phyloP scores from a whole-genome alignment of 78 protist genomes.

The Neovahlkampfia damariscottae region DNA sequence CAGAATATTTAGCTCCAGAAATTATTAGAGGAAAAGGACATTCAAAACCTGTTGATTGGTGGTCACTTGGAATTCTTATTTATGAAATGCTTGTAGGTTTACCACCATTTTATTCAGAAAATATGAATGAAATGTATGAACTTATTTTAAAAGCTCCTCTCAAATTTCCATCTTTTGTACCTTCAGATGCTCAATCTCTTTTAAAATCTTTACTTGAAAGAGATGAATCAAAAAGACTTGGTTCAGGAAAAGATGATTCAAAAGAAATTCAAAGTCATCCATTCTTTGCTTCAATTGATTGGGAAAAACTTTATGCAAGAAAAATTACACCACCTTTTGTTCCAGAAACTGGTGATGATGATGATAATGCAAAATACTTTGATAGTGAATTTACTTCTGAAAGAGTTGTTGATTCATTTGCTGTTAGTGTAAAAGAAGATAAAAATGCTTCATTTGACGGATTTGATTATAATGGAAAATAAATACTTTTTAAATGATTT shows the following conservation, averaged over 20 bases:
- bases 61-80: constrained; percentile 22
- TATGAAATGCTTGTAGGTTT: constrained; percentile 80
- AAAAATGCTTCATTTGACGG: neutral
- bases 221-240: constrained; percentile 22
- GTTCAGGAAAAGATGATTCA: constrained; percentile 27
- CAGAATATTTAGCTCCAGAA: constrained; percentile 75
- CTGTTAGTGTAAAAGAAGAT: neutral
- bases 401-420: constrained; percentile 26
- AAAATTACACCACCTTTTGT: constrained; percentile 41
- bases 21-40: constrained; percentile 20
- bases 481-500: neutral
- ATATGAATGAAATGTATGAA: constrained; percentile 56
- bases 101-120: constrained; percentile 63
- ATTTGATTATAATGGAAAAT: neutral
- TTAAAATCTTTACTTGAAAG: constrained; percentile 19
- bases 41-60: constrained; percentile 28
- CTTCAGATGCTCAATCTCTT: neutral
- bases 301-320: constrained; percentile 35
- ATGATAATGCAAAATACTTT: constrained; percentile 7
- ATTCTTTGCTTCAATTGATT: constrained; percentile 67
- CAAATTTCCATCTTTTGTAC: constrained; percentile 24
- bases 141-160: constrained; percentile 6
- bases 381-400: constrained; percentile 27
- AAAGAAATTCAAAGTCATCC: constrained; percentile 48
- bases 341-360: neutral